Evolutionary conservation across 2,329 filamentous ascomycete species (phyloP).

Genomic region (Hirsutella thompsonii): DNA sequence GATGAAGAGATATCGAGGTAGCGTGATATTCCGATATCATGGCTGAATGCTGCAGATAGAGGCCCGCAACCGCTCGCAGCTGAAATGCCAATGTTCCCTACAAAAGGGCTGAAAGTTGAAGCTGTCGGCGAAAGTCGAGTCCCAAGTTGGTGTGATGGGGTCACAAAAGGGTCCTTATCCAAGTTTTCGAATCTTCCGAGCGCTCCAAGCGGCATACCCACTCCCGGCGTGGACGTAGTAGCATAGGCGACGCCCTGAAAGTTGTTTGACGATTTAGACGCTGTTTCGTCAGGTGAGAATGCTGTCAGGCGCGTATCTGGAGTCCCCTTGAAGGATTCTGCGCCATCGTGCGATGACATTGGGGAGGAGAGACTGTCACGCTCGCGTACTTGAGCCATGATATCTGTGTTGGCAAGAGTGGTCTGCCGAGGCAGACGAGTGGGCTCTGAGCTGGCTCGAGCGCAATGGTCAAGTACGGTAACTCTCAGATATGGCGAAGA

Average conservation of each 20-base stretch:
- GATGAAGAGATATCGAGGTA: conserved; percentile 27
- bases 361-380: conserved; percentile 34
- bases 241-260: conserved; percentile 18
- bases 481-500: background rate
- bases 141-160: conserved; percentile 17
- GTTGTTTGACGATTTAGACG: conserved; percentile 28
- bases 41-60: conserved; percentile 27
- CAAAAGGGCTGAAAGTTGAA: conserved; percentile 42
- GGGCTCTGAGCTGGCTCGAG: background rate
- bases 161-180: conserved; percentile 44
- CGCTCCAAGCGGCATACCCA: conserved; percentile 12
- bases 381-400: conserved; percentile 24
- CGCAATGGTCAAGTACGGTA: too few relatives aligned
- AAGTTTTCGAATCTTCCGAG: conserved; percentile 12
- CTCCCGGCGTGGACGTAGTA: conserved; percentile 15
- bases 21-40: conserved; percentile 30
- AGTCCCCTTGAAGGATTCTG: conserved; percentile 47
- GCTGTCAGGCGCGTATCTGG: conserved; percentile 51
- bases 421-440: background rate
- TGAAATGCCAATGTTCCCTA: conserved; percentile 6
- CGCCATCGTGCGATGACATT: conserved; percentile 35
- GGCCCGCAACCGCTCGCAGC: conserved; percentile 10
- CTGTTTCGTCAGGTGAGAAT: conserved; percentile 48
- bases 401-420: conserved; percentile 2
- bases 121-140: conserved; percentile 51